These are phyloP conservation scores for Boletellus emodensis DNA, from an alignment of 768 basidiomycete species.

Conservation along the genomic window DNA sequence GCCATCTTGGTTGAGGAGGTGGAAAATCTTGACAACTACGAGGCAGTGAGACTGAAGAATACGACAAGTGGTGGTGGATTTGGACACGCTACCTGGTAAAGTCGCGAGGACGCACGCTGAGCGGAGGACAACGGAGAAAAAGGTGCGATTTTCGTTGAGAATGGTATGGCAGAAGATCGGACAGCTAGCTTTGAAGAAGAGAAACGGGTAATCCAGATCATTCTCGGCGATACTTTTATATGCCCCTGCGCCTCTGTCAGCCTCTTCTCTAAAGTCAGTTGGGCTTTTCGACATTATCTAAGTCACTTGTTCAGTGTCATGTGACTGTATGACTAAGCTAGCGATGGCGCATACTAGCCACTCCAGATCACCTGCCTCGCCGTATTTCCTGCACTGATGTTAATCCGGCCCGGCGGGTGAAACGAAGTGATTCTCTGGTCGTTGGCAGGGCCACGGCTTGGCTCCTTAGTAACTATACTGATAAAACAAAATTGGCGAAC, in stretches of 20 bases:
- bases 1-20: conserved; percentile 54
- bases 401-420: too few relatives aligned
- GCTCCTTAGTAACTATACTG: too few relatives aligned
- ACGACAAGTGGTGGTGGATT: conserved; percentile 1
- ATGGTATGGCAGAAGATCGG: conserved; percentile 3
- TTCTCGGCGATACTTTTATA: conserved; percentile 17
- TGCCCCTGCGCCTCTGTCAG: conserved; percentile 13
- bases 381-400: too few relatives aligned
- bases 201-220: conserved; percentile 9
- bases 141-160: conserved; percentile 13
- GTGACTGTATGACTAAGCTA: conserved; percentile 9
- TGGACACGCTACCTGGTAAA: conserved; percentile 23
- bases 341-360: background rate
- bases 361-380: too few relatives aligned
- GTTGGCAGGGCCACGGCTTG: too few relatives aligned
- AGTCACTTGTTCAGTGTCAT: background rate
- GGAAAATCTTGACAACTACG: conserved; percentile 47
- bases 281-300: background rate
- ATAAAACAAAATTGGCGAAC: too few relatives aligned
- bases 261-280: background rate
- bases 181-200: conserved; percentile 9
- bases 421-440: too few relatives aligned
- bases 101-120: conserved; percentile 15
- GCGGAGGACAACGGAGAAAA: conserved; percentile 2
- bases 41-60: background rate